These are phyloP conservation scores for Xylaria sp. DNA, from an alignment of 2,329 filamentous ascomycete genomes.

Conservation along the genomic window DNA sequence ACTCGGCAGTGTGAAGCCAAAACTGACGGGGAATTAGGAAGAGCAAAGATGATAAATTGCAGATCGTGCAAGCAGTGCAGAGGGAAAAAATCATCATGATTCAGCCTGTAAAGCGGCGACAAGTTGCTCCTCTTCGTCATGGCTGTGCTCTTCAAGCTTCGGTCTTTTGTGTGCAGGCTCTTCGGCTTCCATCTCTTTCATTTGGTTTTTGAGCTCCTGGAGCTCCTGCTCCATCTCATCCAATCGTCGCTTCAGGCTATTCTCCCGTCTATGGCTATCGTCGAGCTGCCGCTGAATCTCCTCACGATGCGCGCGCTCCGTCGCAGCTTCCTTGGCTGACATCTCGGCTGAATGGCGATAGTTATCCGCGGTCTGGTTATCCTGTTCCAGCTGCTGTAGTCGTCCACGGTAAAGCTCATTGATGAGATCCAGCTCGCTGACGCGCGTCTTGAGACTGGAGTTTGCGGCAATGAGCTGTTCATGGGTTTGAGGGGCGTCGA, in stretches of 20 bases:
- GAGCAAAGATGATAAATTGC: slow-evolving; percentile 26
- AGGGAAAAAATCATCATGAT: slow-evolving; percentile 30
- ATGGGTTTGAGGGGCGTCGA: slow-evolving; percentile 79
- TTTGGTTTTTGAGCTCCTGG: slow-evolving; percentile 47
- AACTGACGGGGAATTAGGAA: not conserved
- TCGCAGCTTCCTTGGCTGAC: slow-evolving; percentile 64
- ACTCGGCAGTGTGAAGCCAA: not conserved
- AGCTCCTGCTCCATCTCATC: slow-evolving; percentile 76
- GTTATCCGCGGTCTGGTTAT: slow-evolving; percentile 73
- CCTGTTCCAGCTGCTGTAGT: slow-evolving; percentile 81
- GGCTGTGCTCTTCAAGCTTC: slow-evolving; percentile 41
- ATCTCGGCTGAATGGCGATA: slow-evolving; percentile 62
- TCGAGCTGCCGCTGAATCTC: slow-evolving; percentile 69
- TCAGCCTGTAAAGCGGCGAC: slow-evolving; percentile 42
- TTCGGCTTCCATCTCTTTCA: slow-evolving; percentile 43
- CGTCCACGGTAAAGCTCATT: slow-evolving; percentile 82
- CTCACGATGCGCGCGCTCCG: slow-evolving; percentile 67
- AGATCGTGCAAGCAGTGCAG: slow-evolving; percentile 1
- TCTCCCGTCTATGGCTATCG: slow-evolving; percentile 80
- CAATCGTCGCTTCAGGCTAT: slow-evolving; percentile 82
- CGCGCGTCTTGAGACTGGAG: slow-evolving; percentile 89
- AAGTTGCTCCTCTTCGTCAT: slow-evolving; percentile 39
- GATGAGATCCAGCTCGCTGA: slow-evolving; percentile 95
- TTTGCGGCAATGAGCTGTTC: slow-evolving; percentile 84
- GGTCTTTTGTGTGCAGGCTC: slow-evolving; percentile 45